Evolutionary conservation across 1,284 basidiomycete species (phyloP).

Genomic region (Irpex sp.): DNA sequence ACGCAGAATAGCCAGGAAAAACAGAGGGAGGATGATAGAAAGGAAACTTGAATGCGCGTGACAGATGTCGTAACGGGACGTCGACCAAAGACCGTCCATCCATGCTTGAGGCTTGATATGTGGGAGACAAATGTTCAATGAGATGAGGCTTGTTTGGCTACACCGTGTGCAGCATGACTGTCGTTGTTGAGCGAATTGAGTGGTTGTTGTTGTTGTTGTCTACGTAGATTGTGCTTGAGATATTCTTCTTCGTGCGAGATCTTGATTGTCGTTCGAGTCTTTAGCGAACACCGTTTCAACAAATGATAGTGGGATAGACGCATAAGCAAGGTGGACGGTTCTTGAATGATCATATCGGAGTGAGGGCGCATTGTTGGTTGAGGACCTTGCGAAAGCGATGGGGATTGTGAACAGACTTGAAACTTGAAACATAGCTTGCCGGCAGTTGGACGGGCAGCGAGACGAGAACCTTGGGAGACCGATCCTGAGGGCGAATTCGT

Average conservation of each 20-base stretch:
- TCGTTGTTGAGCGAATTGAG: neutral
- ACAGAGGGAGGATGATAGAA: neutral
- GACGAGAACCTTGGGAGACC: neutral
- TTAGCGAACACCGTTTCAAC: neutral
- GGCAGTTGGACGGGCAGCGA: neutral
- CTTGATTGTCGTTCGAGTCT: constrained; percentile 2
- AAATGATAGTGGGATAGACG: neutral
- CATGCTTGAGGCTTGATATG: neutral
- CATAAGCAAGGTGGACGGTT: neutral
- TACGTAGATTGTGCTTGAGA: neutral
- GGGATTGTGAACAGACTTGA: too few relatives aligned
- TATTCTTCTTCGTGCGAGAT: neutral
- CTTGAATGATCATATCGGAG: too few relatives aligned
- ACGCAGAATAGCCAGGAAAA: neutral
- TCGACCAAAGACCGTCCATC: constrained; percentile 4
- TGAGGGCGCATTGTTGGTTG: too few relatives aligned
- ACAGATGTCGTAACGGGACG: neutral
- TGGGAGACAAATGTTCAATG: constrained; percentile 2
- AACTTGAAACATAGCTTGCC: too few relatives aligned
- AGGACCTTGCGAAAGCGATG: too few relatives aligned
- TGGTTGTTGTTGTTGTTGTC: neutral
- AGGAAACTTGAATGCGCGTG: neutral
- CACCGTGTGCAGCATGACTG: neutral
- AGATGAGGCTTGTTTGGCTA: constrained; percentile 3
- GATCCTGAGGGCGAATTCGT: neutral